Evolutionary conservation across 2,329 filamentous ascomycete genomes (phyloP), one percentile per base, ranked within the genome.

Genomic region (Phaeomoniella chlamydospora): DNA sequence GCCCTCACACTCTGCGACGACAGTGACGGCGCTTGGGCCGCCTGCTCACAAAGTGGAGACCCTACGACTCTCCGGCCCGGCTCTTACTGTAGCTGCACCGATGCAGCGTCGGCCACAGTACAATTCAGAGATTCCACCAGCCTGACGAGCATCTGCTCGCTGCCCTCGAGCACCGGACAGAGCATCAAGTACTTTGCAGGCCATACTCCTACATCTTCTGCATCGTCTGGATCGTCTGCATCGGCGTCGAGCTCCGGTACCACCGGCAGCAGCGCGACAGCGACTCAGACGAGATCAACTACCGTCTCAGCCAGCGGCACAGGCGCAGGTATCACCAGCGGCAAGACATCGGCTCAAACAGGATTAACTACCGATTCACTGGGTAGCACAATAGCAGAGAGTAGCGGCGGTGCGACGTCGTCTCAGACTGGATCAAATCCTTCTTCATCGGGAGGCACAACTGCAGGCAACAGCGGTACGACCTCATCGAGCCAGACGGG

Each of bases 1-100:
- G 55, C 53, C 1, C 48, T 59, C 12, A 49, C 49, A 2, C 56
- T 52, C 42, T 59, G 56, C 45, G 52, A 57, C 38, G 45, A 45
- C 42, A 51, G 45, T 3, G 47, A 47, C 2, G 39, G 50, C 17
- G 36, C 51, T 37, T 59, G 57, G 51, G 42, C 52, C 12, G 48
- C 48, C 14, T 59, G 57, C 40, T 40, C 42, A 12, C 54, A 57
- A 33, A 41, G 41, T 2, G 39, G 29, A 29, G 36, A 39, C 4
- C 41, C 48, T 1, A 32, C 35, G 2, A 48, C 49, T 3, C 38
- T 52, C 12, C 38, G 43, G 5, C 29, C 42, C 1, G 45, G 52
- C 4, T 48, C 51, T 11, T 43, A 39, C 3, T 57, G 52, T 43
- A 49, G 38, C 29, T 57, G 54, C 31, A 53, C 55, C 0, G 32